Conservation (phyloP, 2,329 filamentous ascomycete species). For the Stagonosporopsis cucurbitacearum region DNA sequence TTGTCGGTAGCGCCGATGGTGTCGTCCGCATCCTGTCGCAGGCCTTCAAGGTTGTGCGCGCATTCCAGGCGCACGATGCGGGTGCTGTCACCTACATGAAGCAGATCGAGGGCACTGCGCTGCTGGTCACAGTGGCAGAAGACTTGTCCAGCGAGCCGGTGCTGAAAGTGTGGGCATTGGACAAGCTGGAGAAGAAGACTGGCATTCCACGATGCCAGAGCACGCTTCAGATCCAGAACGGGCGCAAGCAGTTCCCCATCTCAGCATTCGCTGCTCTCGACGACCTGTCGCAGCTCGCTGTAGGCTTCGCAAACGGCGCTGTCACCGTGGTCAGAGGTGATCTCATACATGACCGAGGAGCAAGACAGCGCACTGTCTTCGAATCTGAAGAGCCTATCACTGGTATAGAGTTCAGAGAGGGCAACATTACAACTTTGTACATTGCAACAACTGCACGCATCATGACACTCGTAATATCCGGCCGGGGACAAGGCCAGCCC, state of each 20-base stretch:
- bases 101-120: constrained; percentile 84
- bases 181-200: constrained; percentile 93
- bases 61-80: constrained; percentile 84
- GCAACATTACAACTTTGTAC: constrained; percentile 77
- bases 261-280: constrained; percentile 87
- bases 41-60: constrained; percentile 83
- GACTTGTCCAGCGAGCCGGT: constrained; percentile 87
- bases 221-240: constrained; percentile 85
- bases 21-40: constrained; percentile 85
- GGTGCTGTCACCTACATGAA: constrained; percentile 88
- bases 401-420: constrained; percentile 77
- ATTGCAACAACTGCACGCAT: constrained; percentile 90
- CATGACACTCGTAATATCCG: constrained; percentile 83
- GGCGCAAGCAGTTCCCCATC: constrained; percentile 90
- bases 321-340: constrained; percentile 94
- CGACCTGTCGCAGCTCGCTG: constrained; percentile 88
- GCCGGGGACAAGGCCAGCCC: constrained; percentile 86
- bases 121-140: constrained; percentile 86
- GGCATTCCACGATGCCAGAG: constrained; percentile 87
- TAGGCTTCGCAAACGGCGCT: constrained; percentile 94
- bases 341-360: constrained; percentile 91
- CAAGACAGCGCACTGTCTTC: constrained; percentile 91
- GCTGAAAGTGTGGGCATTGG: constrained; percentile 96
- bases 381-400: constrained; percentile 97
- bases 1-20: constrained; percentile 86